These are phyloP conservation scores for Vitis hybrid DNA, from an alignment of 177 flowering plant species.

Conservation along the genomic window DNA sequence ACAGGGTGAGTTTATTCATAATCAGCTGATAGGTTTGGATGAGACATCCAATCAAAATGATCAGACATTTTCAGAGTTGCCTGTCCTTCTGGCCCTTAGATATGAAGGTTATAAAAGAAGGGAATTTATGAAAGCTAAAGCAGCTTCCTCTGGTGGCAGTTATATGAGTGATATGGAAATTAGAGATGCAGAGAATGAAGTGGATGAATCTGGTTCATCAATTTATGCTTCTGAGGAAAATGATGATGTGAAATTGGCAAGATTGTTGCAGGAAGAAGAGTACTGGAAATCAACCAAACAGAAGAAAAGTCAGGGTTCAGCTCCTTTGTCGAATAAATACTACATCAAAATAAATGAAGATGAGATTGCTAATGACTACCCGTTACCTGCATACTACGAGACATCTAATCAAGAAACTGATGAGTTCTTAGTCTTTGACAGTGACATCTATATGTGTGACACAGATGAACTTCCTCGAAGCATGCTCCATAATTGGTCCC, in stretches of 20 bases:
- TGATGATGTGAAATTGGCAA: constrained; percentile 67
- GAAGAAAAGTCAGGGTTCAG: constrained; percentile 36
- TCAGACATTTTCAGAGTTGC: constrained; percentile 45
- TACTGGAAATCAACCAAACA: constrained; percentile 65
- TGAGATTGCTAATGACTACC: constrained; percentile 94
- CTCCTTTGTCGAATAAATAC: constrained; percentile 37
- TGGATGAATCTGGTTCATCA: constrained; percentile 9
- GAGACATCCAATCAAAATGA: constrained; percentile 53
- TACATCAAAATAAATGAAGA: constrained; percentile 91
- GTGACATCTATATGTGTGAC: constrained; percentile 35
- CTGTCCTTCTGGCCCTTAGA: constrained; percentile 57
- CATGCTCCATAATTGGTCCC: constrained; percentile 92
- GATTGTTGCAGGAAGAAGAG: constrained; percentile 77
- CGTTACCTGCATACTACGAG: constrained; percentile 82
- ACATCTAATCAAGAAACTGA: constrained; percentile 62
- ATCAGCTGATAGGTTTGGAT: constrained; percentile 81
- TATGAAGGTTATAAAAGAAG: constrained; percentile 50
- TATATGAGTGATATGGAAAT: constrained; percentile 25
- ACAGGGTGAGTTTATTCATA: constrained; percentile 74
- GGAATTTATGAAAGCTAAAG: constrained; percentile 17
- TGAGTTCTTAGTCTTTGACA: constrained; percentile 67
- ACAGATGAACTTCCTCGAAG: constrained; percentile 64
- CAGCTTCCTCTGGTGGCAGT: constrained; percentile 19
- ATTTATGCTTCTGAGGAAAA: constrained; percentile 38
- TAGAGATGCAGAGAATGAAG: constrained; percentile 24